phyloP scores from a whole-genome alignment of 306 rosid species.

The Clitoria ternatea region DNA sequence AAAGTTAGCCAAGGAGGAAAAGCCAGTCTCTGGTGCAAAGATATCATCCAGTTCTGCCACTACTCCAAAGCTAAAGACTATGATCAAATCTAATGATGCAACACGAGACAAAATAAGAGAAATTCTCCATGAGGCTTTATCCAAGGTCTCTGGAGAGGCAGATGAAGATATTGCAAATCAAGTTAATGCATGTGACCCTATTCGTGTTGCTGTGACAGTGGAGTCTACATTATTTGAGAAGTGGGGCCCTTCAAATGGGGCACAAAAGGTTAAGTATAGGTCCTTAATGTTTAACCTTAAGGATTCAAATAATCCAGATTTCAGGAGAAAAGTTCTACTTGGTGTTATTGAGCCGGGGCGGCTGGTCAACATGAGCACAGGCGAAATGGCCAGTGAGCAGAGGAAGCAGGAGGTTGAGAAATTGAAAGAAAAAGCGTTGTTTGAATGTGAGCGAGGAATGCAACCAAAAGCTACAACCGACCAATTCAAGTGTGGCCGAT shows the following conservation, averaged over 20 bases:
- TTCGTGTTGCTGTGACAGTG: constrained; percentile 80
- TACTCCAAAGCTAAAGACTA: constrained; percentile 67
- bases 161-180: constrained; percentile 47
- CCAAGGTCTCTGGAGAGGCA: constrained; percentile 68
- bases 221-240: constrained; percentile 81
- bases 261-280: constrained; percentile 87
- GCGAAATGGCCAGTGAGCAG: constrained; percentile 93
- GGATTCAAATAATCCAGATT: constrained; percentile 91
- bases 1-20: constrained; percentile 51
- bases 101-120: constrained; percentile 76
- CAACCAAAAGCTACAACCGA: constrained; percentile 78
- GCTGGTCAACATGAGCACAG: constrained; percentile 64
- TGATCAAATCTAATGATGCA: constrained; percentile 67
- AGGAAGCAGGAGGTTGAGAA: constrained; percentile 67
- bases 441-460: constrained; percentile 80
- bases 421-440: constrained; percentile 69
- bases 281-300: constrained; percentile 87
- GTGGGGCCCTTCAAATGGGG: constrained; percentile 91
- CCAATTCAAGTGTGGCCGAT: constrained; percentile 87
- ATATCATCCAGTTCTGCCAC: constrained; percentile 33
- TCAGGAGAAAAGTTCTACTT: constrained; percentile 83
- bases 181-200: constrained; percentile 70
- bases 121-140: constrained; percentile 67
- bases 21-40: constrained; percentile 38
- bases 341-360: constrained; percentile 66